Evolutionary conservation across 1,284 basidiomycete genomes (phyloP).

Genomic region (Leccinum pallidistipes): DNA sequence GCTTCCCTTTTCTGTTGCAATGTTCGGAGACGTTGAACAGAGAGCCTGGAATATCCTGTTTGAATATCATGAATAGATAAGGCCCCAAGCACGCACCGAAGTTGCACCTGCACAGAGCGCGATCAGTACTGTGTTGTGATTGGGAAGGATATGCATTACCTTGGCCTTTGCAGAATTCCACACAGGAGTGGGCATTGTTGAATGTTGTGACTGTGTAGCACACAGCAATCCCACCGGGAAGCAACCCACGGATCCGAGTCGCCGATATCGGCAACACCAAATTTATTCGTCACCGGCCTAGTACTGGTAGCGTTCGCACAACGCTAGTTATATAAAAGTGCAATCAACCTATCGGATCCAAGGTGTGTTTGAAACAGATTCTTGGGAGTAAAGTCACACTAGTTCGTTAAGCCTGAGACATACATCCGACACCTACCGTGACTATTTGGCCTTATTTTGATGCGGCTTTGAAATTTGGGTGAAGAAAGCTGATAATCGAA

Average conservation of each 20-base stretch:
- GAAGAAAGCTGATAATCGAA: too few relatives aligned
- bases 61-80: conserved; percentile 2
- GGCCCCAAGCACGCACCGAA: conserved; percentile 46
- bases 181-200: conserved; percentile 46
- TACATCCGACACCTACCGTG: too few relatives aligned
- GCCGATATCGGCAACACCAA: conserved; percentile 3
- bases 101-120: conserved; percentile 53
- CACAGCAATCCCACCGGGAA: conserved; percentile 8
- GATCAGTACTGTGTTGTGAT: conserved; percentile 8
- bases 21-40: conserved; percentile 87
- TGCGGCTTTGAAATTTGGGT: too few relatives aligned
- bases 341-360: not conserved
- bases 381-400: not conserved
- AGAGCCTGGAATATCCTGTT: conserved; percentile 55
- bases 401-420: too few relatives aligned
- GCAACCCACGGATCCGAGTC: conserved; percentile 11
- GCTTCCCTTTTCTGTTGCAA: conserved; percentile 94
- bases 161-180: conserved; percentile 77
- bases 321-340: not conserved
- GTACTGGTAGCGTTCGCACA: not conserved
- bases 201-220: not conserved
- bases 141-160: conserved; percentile 36
- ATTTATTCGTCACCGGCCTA: not conserved
- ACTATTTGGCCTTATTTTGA: too few relatives aligned
- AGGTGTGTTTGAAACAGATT: not conserved